Conservation (phyloP, 208 protist species). For the Leishmania aethiopica region DNA sequence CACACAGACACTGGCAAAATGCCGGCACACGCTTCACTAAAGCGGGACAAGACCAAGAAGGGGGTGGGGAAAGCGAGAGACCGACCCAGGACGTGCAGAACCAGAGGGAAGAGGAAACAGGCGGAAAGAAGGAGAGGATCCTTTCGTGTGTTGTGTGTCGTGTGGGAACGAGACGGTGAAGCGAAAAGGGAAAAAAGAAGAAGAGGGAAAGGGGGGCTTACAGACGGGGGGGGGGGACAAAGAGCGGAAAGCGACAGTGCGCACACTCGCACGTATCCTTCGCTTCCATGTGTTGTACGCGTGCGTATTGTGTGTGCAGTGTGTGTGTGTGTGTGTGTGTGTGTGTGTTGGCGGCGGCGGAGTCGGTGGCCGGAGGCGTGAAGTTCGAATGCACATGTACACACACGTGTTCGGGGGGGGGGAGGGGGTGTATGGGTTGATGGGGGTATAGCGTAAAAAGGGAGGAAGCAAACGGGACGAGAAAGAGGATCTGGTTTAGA, state of each 20-base stretch:
- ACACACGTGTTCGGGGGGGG: neutral
- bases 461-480: neutral
- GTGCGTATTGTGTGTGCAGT: neutral
- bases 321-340: too few relatives aligned
- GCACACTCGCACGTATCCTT: conserved; percentile 8
- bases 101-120: neutral
- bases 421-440: too few relatives aligned
- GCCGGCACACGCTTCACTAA: neutral
- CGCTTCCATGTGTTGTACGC: neutral
- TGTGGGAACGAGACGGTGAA: neutral
- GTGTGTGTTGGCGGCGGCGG: neutral
- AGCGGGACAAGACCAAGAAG: neutral
- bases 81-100: neutral
- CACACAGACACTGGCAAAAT: neutral
- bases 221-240: neutral
- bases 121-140: neutral
- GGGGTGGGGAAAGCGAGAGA: neutral
- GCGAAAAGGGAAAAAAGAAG: neutral
- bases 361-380: neutral
- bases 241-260: conserved; percentile 2
- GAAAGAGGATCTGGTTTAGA: neutral
- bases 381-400: neutral
- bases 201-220: neutral
- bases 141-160: neutral
- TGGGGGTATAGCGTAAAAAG: neutral